Conservation (phyloP, 306 rosid species). For the Trichosanthes cucumerina region DNA sequence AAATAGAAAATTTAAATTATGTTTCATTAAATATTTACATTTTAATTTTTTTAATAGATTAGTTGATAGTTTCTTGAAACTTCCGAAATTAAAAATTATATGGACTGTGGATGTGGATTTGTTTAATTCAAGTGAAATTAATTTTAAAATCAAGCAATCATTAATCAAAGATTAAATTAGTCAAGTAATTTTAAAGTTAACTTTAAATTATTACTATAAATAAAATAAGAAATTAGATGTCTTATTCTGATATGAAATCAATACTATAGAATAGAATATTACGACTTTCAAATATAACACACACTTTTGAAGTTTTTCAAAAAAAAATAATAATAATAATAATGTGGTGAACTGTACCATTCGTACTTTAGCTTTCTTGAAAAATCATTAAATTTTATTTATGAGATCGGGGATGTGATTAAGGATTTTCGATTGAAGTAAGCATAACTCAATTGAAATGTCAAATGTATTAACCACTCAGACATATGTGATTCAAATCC, state of each 20-base stretch:
- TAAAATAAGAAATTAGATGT: not conserved
- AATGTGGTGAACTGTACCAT: not conserved
- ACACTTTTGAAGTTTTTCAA: not conserved
- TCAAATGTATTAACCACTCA: too few species aligned
- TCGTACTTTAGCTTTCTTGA: not conserved
- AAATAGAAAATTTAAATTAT: not conserved
- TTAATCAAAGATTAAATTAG: not conserved
- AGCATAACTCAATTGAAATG: too few species aligned
- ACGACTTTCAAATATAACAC: not conserved
- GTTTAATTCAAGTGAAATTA: not conserved
- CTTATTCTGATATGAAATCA: not conserved
- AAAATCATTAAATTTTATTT: not conserved
- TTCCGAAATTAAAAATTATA: not conserved
- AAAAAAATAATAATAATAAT: too few species aligned
- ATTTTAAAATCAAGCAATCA: not conserved
- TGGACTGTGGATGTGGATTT: not conserved
- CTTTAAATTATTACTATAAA: not conserved
- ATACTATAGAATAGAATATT: not conserved
- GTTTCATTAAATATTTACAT: not conserved
- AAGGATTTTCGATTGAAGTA: too few species aligned
- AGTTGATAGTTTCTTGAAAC: not conserved
- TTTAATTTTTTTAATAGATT: not conserved
- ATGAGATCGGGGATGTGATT: not conserved
- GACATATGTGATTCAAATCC: too few species aligned
- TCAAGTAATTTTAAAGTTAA: not conserved